Evolutionary conservation across 2,329 filamentous ascomycete species (phyloP).

Genomic region (Penicillium sp.): DNA sequence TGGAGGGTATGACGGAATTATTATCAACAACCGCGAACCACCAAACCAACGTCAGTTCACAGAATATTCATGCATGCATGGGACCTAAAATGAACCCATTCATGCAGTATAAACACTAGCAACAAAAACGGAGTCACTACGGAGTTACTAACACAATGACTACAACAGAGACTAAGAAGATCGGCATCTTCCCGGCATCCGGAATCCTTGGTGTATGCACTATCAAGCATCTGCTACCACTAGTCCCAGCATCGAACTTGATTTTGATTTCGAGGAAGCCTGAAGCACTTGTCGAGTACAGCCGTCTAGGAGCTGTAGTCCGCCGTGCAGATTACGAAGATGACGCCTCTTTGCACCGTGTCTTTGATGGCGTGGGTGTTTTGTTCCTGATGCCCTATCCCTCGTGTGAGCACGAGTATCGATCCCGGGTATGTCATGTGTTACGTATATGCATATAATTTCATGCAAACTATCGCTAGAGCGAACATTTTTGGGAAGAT

Average conservation of each 20-base stretch:
- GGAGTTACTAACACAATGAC: not conserved
- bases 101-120: not conserved
- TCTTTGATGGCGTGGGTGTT: conserved; percentile 48
- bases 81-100: too few relatives aligned
- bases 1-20: not conserved
- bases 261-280: conserved; percentile 47
- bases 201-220: conserved; percentile 53
- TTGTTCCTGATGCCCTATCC: conserved; percentile 56
- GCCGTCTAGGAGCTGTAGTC: conserved; percentile 39
- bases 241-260: conserved; percentile 43
- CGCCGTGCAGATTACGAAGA: conserved; percentile 52
- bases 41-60: too few relatives aligned
- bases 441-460: not conserved
- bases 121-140: not conserved
- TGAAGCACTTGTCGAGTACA: conserved; percentile 34
- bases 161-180: conserved; percentile 1
- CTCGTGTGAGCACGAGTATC: conserved; percentile 46
- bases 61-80: too few relatives aligned
- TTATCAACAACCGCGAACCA: not conserved
- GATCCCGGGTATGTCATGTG: conserved; percentile 33
- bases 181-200: conserved; percentile 49
- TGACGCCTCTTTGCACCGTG: conserved; percentile 41
- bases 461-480: conserved; percentile 17
- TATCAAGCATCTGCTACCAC: conserved; percentile 45
- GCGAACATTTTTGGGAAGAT: not conserved